These are phyloP conservation scores for Smithsoniella earleae DNA, from an alignment of 163 green algal genomes.

Conservation along the genomic window DNA sequence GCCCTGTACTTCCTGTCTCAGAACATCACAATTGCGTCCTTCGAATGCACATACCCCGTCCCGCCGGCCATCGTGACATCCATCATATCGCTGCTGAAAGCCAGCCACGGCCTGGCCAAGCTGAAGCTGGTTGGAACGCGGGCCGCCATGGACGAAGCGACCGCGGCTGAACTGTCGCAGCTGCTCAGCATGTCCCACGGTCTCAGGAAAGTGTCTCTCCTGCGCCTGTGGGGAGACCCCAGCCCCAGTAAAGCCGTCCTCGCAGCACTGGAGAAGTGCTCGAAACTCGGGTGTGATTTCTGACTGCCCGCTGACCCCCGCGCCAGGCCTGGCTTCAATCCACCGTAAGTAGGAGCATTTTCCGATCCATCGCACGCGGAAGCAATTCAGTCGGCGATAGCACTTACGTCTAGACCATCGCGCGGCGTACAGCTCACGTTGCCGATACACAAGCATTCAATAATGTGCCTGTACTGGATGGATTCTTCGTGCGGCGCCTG, in stretches of 20 bases:
- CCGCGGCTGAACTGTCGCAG: background rate
- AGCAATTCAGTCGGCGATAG: too few relatives aligned
- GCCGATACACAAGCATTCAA: too few relatives aligned
- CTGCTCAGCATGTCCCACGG: background rate
- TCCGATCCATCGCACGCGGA: too few relatives aligned
- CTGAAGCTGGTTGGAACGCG: background rate
- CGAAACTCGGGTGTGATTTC: background rate
- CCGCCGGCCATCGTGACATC: background rate
- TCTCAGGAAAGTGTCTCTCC: background rate
- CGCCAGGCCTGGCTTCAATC: too few relatives aligned
- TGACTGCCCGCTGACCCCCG: too few relatives aligned
- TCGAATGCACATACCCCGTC: slow-evolving; percentile 3
- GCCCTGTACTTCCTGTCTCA: slow-evolving; percentile 7
- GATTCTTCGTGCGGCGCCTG: too few relatives aligned
- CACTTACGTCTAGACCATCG: too few relatives aligned
- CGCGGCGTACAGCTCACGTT: too few relatives aligned
- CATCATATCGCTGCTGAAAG: background rate
- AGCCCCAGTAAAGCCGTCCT: background rate
- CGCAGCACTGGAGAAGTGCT: background rate
- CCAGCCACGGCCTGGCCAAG: slow-evolving; percentile 4
- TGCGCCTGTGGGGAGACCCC: background rate
- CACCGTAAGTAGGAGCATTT: too few relatives aligned
- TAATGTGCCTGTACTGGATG: too few relatives aligned
- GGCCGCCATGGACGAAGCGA: background rate
- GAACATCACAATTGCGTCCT: background rate